Base-by-base conservation (phyloP, 345 rosid species). In the Lumnitzera littorea region DNA sequence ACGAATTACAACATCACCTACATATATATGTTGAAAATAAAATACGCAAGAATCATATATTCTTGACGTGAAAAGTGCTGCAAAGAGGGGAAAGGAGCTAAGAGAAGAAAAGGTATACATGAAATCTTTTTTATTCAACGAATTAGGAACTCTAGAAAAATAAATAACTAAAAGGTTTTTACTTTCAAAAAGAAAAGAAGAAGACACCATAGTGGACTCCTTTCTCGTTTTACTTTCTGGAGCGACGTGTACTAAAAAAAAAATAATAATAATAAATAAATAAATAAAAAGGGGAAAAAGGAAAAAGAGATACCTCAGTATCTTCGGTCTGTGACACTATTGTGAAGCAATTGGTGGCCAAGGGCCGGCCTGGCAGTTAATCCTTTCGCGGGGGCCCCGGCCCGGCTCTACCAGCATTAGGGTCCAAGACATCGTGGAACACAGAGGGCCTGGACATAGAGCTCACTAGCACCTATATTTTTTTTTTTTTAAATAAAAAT, bases 161-260 rank as follows among this genome's bases (percentile, higher is more conserved):
- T 4, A 46, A 12, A 5, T 47, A 56, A 41, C 50, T 31, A 57
- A 50, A 36, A 17, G 43, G 3, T 36, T 36, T 36, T 36, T 5
- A 20, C 43, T 36, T 36, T 36, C 10, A 7, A 36, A 20, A 17
- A 50, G 20, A 47, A 15, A 16, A 24, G 23, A 3, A 17, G n/a
- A 20, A 15, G 13, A 13, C 48, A 12, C 61, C 65, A 27, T 23
- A 31, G 16, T 51, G 53, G 13, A 16, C 51, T 16, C 25, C 55
- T 59, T 55, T 65, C 58, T 15, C n/a, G 1, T 13, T n/a, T 11
- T 53, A 12, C 67, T 63, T 67, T 64, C 47, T 68, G 66, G 68
- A 68, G 68, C 70, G 60, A 71, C 65, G 68, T 62, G 76, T 71
- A 73, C 67, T 72, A 8, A 65, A 63, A 64, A 62, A 52, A 69